These are phyloP conservation scores for Canavalia ensiformis DNA, from an alignment of 306 rosid species.

Conservation along the genomic window DNA sequence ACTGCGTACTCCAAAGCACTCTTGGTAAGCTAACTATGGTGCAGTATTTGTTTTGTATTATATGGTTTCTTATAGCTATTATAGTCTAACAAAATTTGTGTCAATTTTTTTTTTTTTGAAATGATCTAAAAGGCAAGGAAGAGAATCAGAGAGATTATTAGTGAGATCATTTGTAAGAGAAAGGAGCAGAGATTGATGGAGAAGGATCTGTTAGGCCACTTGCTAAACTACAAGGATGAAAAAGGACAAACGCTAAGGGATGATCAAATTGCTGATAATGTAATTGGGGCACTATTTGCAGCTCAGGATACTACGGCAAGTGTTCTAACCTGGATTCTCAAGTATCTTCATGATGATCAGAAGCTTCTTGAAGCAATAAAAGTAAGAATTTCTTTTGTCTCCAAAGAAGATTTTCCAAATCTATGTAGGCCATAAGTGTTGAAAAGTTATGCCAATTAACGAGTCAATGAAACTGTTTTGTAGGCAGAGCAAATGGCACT, in stretches of 20 bases:
- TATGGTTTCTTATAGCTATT: background rate
- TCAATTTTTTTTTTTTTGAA: background rate
- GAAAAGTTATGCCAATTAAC: constrained; percentile 39
- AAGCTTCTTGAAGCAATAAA: constrained; percentile 77
- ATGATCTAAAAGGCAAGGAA: constrained; percentile 69
- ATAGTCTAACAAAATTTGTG: background rate
- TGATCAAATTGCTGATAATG: constrained; percentile 89
- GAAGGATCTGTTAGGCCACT: constrained; percentile 70
- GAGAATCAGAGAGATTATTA: constrained; percentile 69
- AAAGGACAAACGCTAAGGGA: constrained; percentile 57
- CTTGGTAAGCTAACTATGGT: constrained; percentile 60
- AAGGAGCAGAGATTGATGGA: constrained; percentile 63
- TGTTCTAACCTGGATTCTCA: constrained; percentile 89
- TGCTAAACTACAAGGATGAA: constrained; percentile 69
- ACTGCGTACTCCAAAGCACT: constrained; percentile 85
- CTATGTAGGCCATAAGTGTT: constrained; percentile 40
- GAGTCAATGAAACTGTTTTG: constrained; percentile 38
- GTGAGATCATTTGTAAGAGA: constrained; percentile 71
- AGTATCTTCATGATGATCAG: constrained; percentile 81
- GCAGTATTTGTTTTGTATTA: background rate
- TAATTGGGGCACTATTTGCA: constrained; percentile 89
- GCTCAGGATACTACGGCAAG: constrained; percentile 98
- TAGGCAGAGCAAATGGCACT: constrained; percentile 82
- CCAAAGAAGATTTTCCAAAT: constrained; percentile 33
- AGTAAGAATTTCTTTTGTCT: constrained; percentile 50